Percentiles rank a stretch among this genome's conserved stretches.
Evolutionary conservation across 1,139 yeast species (phyloP).

Genomic region (Sugiyamaella sp.): DNA sequence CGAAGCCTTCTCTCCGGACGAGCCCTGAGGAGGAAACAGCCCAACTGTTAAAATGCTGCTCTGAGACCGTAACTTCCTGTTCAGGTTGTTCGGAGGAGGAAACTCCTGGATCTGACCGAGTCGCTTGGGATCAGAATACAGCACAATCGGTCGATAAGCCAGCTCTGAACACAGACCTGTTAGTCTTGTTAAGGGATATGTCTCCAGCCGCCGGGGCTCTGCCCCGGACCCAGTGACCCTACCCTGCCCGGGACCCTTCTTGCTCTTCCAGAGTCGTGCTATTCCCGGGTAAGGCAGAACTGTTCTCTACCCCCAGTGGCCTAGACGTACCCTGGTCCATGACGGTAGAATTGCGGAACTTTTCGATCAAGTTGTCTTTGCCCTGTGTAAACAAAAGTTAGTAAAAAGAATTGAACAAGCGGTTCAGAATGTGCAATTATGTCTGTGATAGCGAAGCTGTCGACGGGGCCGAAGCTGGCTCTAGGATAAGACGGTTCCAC

Average conservation of each 20-base stretch:
- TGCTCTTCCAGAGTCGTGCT: too few species aligned
- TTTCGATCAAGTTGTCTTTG: slow-evolving; percentile 48
- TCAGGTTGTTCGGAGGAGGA: slow-evolving; percentile 44
- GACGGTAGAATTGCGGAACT: slow-evolving; percentile 53
- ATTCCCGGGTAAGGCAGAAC: too few species aligned
- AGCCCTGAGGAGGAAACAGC: slow-evolving; percentile 17
- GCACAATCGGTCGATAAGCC: slow-evolving; percentile 49
- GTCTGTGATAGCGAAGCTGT: background rate
- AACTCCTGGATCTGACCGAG: slow-evolving; percentile 46
- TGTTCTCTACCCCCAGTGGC: background rate
- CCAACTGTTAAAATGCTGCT: slow-evolving; percentile 44
- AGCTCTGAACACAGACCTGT: slow-evolving; percentile 34
- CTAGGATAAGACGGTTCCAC: slow-evolving; percentile 21
- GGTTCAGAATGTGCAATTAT: background rate
- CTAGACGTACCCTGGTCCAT: slow-evolving; percentile 46
- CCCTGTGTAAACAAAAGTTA: slow-evolving; percentile 46
- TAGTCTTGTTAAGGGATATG: background rate
- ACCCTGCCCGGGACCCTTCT: too few species aligned
- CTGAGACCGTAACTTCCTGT: slow-evolving; percentile 42
- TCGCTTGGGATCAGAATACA: slow-evolving; percentile 46
- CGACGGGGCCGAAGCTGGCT: background rate
- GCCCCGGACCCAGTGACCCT: background rate
- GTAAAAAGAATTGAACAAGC: slow-evolving; percentile 2
- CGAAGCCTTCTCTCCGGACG: background rate
- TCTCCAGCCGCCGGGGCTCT: slow-evolving; percentile 3